Base-by-base conservation (phyloP, 2,329 filamentous ascomycete species). In the Verticillium nonalfalfae region DNA sequence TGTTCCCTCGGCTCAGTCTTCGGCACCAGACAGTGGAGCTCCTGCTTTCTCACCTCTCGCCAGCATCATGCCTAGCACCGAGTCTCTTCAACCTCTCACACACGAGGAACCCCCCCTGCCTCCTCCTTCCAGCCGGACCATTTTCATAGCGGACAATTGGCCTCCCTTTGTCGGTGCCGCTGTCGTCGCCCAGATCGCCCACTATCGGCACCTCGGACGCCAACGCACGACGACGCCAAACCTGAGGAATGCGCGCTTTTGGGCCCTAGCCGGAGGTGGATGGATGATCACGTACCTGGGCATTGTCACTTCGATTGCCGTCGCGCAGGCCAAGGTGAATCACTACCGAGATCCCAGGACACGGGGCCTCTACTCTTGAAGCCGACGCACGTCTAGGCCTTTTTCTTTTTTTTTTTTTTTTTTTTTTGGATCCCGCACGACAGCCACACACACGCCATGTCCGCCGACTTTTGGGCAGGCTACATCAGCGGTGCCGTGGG, bases 391-490 rank as follows among this genome's bases (percentile, higher is more conserved):
- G 13, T 13, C 9, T 3, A 36, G 35, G 35, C 35, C 9, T 36
- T 2, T 13, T 36, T 36, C 9, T 31, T 31, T 31, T 36, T 36
- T 31, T 36, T 36, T 31, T 31, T 31, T 36, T 36, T 31, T 4
- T 31, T 31, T 31, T 31, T 31, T 5, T 36, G 9, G 36, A 21
- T 34, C 21, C n/a, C 56, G 36, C 45, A 15, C 33, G 4, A 7
- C 4, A 54, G 9, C n/a, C 45, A 36, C 14, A 33, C 14, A 33
- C 6, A 36, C 5, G n/a, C 21, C 18, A 94, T 95, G 90, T 91
- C 90, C 58, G 86, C 91, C 67, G 93, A 97, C 73, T 97, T 97
- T 75, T 96, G 91, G 90, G 91, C 93, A 62, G 93, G 93, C 70
- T 97, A 97, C 75, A 77, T 95, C 64, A 94, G 90, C 71, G 94